Conservation (phyloP, 345 rosid genomes). For the Lepidium aucheri region DNA sequence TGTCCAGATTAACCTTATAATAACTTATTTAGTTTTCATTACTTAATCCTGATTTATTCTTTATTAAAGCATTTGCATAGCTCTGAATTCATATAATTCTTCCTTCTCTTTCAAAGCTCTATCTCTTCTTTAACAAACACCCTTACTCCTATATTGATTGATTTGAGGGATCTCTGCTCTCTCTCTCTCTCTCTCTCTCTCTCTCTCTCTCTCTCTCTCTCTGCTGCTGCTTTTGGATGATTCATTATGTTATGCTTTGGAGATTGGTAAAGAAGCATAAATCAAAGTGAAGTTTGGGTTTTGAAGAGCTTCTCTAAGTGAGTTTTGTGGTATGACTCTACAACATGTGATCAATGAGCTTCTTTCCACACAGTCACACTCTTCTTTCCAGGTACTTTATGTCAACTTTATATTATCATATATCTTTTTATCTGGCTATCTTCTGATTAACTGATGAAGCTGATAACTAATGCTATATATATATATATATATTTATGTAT, state of each 20-base stretch:
- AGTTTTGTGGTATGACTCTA: slow-evolving; percentile 32
- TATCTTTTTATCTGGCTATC: not conserved
- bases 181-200: no score
- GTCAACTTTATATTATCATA: no score
- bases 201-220: no score
- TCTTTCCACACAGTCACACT: slow-evolving; percentile 25
- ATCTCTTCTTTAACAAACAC: slow-evolving; percentile 9
- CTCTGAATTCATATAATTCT: slow-evolving; percentile 7
- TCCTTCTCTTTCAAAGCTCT: not conserved
- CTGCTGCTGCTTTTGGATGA: slow-evolving; percentile 14
- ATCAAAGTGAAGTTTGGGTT: not conserved
- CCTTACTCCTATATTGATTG: slow-evolving; percentile 15
- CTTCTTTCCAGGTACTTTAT: slow-evolving; percentile 41
- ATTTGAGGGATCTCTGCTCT: no score
- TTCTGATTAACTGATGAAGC: not conserved
- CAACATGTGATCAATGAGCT: slow-evolving; percentile 46
- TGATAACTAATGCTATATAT: not conserved
- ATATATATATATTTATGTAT: not conserved
- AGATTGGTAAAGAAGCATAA: not conserved
- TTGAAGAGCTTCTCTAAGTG: slow-evolving; percentile 30
- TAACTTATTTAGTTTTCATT: slow-evolving; percentile 25
- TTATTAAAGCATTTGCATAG: slow-evolving; percentile 15
- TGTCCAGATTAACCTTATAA: slow-evolving; percentile 62
- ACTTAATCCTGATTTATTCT: slow-evolving; percentile 8
- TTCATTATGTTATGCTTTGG: not conserved